Conservation (phyloP, 345 rosid species). For the Geranium rotundifolium region DNA sequence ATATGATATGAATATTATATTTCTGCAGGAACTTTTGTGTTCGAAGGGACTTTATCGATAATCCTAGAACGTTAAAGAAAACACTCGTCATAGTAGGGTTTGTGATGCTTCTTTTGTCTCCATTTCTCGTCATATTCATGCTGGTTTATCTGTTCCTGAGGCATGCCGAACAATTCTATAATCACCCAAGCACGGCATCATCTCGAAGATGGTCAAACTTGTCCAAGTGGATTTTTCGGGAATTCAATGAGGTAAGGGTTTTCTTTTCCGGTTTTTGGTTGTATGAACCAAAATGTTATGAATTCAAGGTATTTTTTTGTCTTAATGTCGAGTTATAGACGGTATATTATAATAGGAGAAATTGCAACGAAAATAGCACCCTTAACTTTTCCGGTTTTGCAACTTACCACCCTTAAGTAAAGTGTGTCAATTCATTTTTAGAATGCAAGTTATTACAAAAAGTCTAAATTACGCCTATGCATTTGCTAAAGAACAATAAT, state of each 20-base stretch:
- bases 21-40: conserved; percentile 77
- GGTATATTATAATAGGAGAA: no score
- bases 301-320: no score
- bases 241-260: conserved; percentile 75
- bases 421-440: no score
- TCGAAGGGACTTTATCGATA: conserved; percentile 75
- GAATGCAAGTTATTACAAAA: no score
- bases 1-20: conserved; percentile 9
- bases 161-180: conserved; percentile 96
- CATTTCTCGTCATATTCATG: conserved; percentile 95
- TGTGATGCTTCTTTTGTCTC: conserved; percentile 79
- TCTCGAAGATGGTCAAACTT: conserved; percentile 97
- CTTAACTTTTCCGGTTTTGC: no score
- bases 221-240: conserved; percentile 93
- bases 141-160: conserved; percentile 84
- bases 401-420: no score
- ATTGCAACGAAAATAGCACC: no score
- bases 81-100: conserved; percentile 84
- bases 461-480: no score
- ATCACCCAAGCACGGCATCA: conserved; percentile 95
- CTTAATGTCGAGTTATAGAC: no score
- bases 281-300: no score
- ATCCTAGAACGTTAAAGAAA: conserved; percentile 67
- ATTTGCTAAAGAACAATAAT: no score
- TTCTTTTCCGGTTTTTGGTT: background rate